These are phyloP conservation scores for Starmerella ratchasimensis DNA, from an alignment of 805 yeast genomes.

Conservation along the genomic window DNA sequence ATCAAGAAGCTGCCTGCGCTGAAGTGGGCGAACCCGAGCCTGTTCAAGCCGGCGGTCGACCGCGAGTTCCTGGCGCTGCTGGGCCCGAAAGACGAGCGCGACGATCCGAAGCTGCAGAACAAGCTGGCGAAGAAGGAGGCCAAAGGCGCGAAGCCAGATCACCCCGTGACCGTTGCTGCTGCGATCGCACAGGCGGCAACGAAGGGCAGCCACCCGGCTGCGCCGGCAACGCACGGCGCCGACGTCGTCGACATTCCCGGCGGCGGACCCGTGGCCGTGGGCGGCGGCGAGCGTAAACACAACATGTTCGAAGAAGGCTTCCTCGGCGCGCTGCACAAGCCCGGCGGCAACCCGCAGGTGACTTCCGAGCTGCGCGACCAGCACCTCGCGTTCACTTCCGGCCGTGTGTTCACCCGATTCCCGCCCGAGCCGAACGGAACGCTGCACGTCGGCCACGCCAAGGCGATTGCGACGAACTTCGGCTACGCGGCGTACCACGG, in stretches of 20 bases:
- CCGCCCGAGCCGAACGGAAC: conserved; percentile 99
- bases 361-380: conserved; percentile 70
- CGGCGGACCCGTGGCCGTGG: conserved; percentile 1
- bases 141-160: conserved; percentile 1
- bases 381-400: conserved; percentile 66
- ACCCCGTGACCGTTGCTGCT: neutral
- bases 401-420: conserved; percentile 81
- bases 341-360: conserved; percentile 89
- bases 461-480: conserved; percentile 94
- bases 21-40: conserved; percentile 85
- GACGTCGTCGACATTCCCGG: neutral
- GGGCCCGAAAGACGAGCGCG: conserved; percentile 96
- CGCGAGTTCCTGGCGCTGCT: conserved; percentile 51
- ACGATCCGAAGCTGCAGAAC: conserved; percentile 32
- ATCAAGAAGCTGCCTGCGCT: conserved; percentile 59
- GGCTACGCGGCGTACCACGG: conserved; percentile 84
- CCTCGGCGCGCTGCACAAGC: conserved; percentile 84
- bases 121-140: conserved; percentile 21
- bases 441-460: conserved; percentile 93
- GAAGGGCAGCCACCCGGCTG: conserved; percentile 29
- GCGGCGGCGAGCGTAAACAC: conserved; percentile 12
- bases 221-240: conserved; percentile 10
- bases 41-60: conserved; percentile 80
- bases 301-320: conserved; percentile 88
- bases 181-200: neutral